Conservation (phyloP, 75 land plant species). For the Azolla pinnata region DNA sequence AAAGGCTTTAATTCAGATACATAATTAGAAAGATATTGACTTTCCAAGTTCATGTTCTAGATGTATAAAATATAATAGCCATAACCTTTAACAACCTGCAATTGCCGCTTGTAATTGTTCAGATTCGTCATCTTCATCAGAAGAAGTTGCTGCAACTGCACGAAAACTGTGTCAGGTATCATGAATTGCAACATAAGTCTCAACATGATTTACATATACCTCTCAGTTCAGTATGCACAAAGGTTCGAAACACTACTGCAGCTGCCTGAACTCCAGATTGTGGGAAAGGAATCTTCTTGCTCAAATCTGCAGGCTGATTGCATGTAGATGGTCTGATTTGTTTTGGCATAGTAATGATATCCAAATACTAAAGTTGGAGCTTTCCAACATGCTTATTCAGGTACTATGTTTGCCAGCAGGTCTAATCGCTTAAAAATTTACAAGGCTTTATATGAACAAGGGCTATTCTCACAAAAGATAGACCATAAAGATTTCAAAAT, state of each 20-base stretch:
- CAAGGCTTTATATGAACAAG: too few species aligned
- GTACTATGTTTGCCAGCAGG: too few species aligned
- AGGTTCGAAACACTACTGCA: constrained; percentile 48
- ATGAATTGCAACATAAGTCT: neutral
- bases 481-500: too few species aligned
- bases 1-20: too few species aligned
- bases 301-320: constrained; percentile 44
- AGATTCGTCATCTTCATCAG: constrained; percentile 51
- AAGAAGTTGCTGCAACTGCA: constrained; percentile 69
- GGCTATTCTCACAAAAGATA: too few species aligned
- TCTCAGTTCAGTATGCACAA: constrained; percentile 69
- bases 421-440: too few species aligned
- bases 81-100: too few species aligned
- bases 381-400: too few species aligned
- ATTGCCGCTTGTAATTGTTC: constrained; percentile 62
- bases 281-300: constrained; percentile 40
- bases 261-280: constrained; percentile 49
- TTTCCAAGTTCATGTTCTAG: too few species aligned
- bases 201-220: constrained; percentile 26
- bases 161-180: neutral
- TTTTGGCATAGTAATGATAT: too few species aligned
- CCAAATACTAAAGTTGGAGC: neutral
- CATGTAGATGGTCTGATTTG: neutral
- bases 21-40: too few species aligned
- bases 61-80: too few species aligned